phyloP scores from a whole-genome alignment of 2,329 filamentous ascomycete species.

The Aspergillus puulaauensis region DNA sequence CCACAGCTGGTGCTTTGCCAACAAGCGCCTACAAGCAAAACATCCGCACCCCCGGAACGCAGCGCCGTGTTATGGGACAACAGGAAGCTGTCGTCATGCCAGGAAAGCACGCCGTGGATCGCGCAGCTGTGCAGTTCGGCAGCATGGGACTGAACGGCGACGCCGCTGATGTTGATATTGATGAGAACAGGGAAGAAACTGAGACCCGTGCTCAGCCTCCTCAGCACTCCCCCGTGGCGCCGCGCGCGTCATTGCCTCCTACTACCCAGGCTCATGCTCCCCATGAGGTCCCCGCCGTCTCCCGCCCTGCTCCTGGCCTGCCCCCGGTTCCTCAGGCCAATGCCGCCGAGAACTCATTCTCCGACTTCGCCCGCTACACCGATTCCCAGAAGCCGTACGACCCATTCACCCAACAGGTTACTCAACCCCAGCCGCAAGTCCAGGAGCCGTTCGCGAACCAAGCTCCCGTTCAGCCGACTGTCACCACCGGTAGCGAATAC shows the following conservation, averaged over 20 bases:
- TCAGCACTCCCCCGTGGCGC: constrained; percentile 85
- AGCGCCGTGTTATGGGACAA: constrained; percentile 86
- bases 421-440: constrained; percentile 60
- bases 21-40: constrained; percentile 74
- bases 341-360: constrained; percentile 45
- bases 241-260: constrained; percentile 83
- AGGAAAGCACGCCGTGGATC: constrained; percentile 90
- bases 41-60: constrained; percentile 75
- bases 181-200: constrained; percentile 90
- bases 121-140: constrained; percentile 91
- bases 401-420: constrained; percentile 75
- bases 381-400: constrained; percentile 78
- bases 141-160: constrained; percentile 85
- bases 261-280: constrained; percentile 39
- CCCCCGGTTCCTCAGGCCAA: constrained; percentile 60
- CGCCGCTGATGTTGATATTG: constrained; percentile 64
- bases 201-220: constrained; percentile 93
- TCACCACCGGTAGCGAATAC: constrained; percentile 68
- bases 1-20: constrained; percentile 70
- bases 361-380: constrained; percentile 57
- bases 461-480: constrained; percentile 58
- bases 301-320: constrained; percentile 62
- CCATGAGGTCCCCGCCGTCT: constrained; percentile 45
- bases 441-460: constrained; percentile 58
- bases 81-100: constrained; percentile 99